phyloP scores from a whole-genome alignment of 2,329 filamentous ascomycete species.

The Mycosphaerelloides madeirae region DNA sequence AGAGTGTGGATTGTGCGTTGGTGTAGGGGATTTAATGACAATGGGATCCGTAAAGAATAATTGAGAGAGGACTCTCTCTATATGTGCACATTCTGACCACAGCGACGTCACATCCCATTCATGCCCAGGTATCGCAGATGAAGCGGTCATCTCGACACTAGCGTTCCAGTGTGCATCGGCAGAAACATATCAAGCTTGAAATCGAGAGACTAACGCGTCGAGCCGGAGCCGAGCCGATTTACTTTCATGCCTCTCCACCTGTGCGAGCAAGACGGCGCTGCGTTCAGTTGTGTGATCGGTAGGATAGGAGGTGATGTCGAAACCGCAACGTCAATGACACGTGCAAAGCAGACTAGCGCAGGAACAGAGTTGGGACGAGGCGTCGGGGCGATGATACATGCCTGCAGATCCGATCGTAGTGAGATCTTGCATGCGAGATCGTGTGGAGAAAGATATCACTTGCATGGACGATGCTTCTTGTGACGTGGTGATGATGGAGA shows the following conservation, averaged over 20 bases:
- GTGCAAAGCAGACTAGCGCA: conserved; percentile 18
- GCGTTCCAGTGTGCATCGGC: background rate
- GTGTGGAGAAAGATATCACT: no score
- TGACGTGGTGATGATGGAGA: no score
- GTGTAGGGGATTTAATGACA: no score
- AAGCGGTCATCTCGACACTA: conserved; percentile 10
- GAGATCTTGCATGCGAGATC: conserved; percentile 8
- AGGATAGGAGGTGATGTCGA: conserved; percentile 2
- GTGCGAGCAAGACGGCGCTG: no score
- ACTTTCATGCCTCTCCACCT: no score
- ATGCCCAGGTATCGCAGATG: background rate
- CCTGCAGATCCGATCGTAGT: conserved; percentile 12
- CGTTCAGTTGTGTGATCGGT: conserved; percentile 1
- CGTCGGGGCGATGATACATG: no score
- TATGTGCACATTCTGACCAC: no score
- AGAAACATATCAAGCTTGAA: background rate
- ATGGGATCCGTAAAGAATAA: no score
- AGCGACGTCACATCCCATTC: conserved; percentile 3
- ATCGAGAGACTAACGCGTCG: background rate
- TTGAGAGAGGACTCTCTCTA: no score
- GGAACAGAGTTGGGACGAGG: conserved; percentile 15
- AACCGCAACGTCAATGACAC: conserved; percentile 17
- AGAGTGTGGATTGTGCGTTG: background rate
- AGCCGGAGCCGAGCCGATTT: no score
- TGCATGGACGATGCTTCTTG: no score